Percentiles rank a stretch among this genome's conserved stretches.
These are phyloP conservation scores for Mrakiaceae sp. DNA, from an alignment of 1,284 basidiomycete genomes.

Conservation along the genomic window DNA sequence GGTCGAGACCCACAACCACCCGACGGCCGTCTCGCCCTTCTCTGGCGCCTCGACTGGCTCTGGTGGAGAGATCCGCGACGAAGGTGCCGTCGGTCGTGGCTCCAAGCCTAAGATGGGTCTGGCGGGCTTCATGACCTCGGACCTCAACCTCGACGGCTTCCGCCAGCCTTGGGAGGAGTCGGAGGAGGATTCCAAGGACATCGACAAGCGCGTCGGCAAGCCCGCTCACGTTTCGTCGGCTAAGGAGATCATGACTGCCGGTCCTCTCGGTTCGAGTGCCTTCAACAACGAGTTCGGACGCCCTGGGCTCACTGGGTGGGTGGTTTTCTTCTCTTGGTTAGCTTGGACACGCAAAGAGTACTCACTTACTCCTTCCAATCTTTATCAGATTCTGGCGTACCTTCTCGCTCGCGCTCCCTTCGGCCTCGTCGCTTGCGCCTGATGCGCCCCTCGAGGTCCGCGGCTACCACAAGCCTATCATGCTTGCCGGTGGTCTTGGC, in stretches of 20 bases:
- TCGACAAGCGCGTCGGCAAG: constrained; percentile 49
- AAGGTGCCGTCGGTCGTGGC: constrained; percentile 88
- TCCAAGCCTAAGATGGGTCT: constrained; percentile 96
- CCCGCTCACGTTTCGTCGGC: constrained; percentile 86
- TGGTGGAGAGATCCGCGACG: constrained; percentile 95
- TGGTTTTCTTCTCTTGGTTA: constrained; percentile 24
- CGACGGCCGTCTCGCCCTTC: constrained; percentile 95
- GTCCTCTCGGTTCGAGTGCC: constrained; percentile 82
- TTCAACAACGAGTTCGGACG: constrained; percentile 99
- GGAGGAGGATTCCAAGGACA: constrained; percentile 21
- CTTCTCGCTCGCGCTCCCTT: constrained; percentile 59
- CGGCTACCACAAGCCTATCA: constrained; percentile 99
- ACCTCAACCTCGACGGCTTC: constrained; percentile 79
- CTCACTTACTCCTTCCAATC: not conserved
- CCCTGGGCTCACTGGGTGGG: constrained; percentile 60
- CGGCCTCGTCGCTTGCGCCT: constrained; percentile 32
- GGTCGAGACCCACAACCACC: constrained; percentile 99
- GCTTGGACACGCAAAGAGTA: no score
- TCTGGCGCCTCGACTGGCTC: constrained; percentile 96
- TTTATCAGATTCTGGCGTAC: constrained; percentile 53
- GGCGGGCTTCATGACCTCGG: constrained; percentile 87
- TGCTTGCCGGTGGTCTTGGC: constrained; percentile 95
- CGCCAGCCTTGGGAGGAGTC: constrained; percentile 85
- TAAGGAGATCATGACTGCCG: constrained; percentile 94
- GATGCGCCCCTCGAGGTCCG: constrained; percentile 51